Conservation (phyloP, 2,329 filamentous ascomycete genomes). For the Colletotrichum trifolii region DNA sequence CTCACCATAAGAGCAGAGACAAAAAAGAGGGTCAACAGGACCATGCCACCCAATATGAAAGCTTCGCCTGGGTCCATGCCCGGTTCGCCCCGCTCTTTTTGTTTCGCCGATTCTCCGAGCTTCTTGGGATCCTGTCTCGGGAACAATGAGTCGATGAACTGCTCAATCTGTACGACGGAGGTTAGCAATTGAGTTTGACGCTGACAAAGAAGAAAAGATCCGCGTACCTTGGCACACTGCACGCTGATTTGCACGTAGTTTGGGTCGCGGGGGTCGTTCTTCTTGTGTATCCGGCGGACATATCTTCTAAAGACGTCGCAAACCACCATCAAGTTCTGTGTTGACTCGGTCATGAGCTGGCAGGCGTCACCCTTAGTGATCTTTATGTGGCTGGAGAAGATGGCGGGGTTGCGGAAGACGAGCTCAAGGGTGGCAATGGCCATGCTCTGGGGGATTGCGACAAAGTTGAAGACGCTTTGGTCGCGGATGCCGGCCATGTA, state of each 20-base stretch:
- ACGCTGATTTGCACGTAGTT: constrained; percentile 93
- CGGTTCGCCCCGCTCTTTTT: constrained; percentile 53
- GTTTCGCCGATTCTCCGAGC: constrained; percentile 54
- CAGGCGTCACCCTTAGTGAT: constrained; percentile 97
- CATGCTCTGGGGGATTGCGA: constrained; percentile 96
- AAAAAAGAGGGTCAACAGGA: constrained; percentile 75
- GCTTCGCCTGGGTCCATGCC: constrained; percentile 68
- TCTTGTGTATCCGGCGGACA: constrained; percentile 84
- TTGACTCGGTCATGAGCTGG: constrained; percentile 89
- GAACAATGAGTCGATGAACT: constrained; percentile 95
- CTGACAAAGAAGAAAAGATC: constrained; percentile 6
- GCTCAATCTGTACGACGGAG: constrained; percentile 75
- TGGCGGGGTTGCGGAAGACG: constrained; percentile 88
- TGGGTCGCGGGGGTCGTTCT: constrained; percentile 93
- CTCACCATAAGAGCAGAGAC: constrained; percentile 83
- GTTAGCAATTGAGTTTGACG: constrained; percentile 36
- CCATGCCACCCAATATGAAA: constrained; percentile 73
- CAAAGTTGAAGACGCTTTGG: constrained; percentile 99
- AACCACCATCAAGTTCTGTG: constrained; percentile 85
- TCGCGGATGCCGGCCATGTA: constrained; percentile 96
- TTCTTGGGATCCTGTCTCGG: constrained; percentile 81
- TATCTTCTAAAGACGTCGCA: constrained; percentile 87
- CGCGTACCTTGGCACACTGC: constrained; percentile 81
- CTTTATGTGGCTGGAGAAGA: constrained; percentile 92
- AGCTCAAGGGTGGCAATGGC: constrained; percentile 94